phyloP scores from a whole-genome alignment of 1,284 basidiomycete genomes.

The Sporisorium sorghi region DNA sequence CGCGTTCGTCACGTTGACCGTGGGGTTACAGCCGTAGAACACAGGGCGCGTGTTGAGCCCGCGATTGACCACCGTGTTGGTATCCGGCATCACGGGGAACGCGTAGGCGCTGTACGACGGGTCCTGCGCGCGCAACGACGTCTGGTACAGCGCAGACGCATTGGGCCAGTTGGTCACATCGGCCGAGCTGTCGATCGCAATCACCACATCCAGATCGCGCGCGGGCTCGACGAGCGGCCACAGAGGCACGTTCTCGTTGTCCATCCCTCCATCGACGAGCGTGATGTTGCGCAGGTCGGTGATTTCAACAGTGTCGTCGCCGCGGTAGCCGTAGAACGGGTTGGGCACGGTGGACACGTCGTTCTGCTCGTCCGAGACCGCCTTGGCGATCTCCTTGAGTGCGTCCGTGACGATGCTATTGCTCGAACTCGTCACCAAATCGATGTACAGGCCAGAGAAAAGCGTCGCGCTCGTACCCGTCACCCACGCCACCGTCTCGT shows the following conservation, averaged over 20 bases:
- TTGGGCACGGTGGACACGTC: conserved; percentile 72
- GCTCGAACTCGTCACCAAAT: conserved; percentile 40
- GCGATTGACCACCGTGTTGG: conserved; percentile 74
- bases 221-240: conserved; percentile 77
- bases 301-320: conserved; percentile 47
- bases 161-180: conserved; percentile 77
- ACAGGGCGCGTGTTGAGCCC: conserved; percentile 79
- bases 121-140: conserved; percentile 54
- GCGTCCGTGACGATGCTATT: conserved; percentile 42
- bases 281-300: conserved; percentile 57
- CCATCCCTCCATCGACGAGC: conserved; percentile 62
- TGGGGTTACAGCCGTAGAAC: conserved; percentile 78
- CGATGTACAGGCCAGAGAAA: conserved; percentile 69
- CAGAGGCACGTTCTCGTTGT: conserved; percentile 75
- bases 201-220: conserved; percentile 76
- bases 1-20: conserved; percentile 64
- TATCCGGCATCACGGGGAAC: conserved; percentile 71
- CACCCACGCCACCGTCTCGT: conserved; percentile 60
- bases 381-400: conserved; percentile 49
- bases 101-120: conserved; percentile 56
- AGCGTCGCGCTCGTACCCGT: conserved; percentile 67
- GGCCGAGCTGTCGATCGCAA: conserved; percentile 78
- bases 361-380: conserved; percentile 64
- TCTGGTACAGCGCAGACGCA: conserved; percentile 71
- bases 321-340: conserved; percentile 70